Evolutionary conservation across 2,329 filamentous ascomycete species (phyloP).

Genomic region (Verticillium longisporum): DNA sequence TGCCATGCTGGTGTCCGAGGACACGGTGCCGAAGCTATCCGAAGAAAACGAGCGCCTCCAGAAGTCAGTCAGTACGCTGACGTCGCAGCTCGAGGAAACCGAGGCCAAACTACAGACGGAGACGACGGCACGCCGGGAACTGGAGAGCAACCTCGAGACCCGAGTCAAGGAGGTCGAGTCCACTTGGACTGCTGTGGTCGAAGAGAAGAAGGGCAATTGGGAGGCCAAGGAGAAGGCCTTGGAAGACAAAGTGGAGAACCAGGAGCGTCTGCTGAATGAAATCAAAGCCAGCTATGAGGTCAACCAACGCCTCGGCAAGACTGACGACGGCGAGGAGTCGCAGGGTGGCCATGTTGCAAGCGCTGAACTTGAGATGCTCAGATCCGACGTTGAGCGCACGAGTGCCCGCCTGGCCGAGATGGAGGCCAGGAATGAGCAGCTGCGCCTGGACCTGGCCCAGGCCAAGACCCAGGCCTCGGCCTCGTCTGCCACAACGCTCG

Average conservation of each 20-base stretch:
- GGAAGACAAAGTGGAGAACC: conserved; percentile 90
- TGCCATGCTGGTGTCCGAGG: conserved; percentile 83
- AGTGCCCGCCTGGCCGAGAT: conserved; percentile 82
- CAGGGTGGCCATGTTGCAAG: conserved; percentile 64
- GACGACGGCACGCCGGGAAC: conserved; percentile 60
- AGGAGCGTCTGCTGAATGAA: conserved; percentile 86
- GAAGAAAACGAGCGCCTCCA: conserved; percentile 86
- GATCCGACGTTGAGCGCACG: conserved; percentile 84
- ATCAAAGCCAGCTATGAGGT: conserved; percentile 97
- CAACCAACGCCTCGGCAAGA: conserved; percentile 76
- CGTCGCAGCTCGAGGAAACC: conserved; percentile 73
- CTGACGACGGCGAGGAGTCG: conserved; percentile 53
- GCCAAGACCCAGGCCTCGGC: conserved; percentile 67
- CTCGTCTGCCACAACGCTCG: conserved; percentile 54
- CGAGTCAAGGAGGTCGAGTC: conserved; percentile 85
- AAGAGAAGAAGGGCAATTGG: conserved; percentile 97
- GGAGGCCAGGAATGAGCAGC: conserved; percentile 88
- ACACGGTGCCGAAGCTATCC: conserved; percentile 84
- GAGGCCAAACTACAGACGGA: conserved; percentile 78
- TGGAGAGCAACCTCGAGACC: conserved; percentile 70
- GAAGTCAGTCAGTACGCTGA: conserved; percentile 66
- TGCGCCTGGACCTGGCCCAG: conserved; percentile 85
- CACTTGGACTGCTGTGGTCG: conserved; percentile 83
- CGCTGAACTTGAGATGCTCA: conserved; percentile 90
- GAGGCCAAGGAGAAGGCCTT: conserved; percentile 83